These are phyloP conservation scores for Firmiana major DNA, from an alignment of 345 rosid species.

Conservation along the genomic window DNA sequence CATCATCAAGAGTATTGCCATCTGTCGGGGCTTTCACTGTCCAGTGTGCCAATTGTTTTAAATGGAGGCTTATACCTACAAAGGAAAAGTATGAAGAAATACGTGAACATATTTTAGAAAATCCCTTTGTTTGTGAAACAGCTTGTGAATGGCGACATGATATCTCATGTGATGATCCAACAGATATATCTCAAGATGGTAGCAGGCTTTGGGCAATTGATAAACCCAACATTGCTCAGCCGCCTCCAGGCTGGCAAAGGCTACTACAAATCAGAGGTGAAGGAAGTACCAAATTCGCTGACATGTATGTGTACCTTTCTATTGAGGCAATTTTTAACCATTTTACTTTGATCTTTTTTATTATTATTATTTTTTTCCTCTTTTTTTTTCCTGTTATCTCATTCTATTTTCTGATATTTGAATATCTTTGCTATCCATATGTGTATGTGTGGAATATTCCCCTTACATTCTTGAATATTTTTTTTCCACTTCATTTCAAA, in stretches of 20 bases:
- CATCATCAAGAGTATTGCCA: constrained; percentile 45
- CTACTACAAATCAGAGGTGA: constrained; percentile 68
- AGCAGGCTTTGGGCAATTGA: constrained; percentile 94
- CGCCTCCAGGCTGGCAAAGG: constrained; percentile 92
- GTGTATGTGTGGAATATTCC: background rate
- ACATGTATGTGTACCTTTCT: constrained; percentile 59
- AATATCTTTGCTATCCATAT: background rate
- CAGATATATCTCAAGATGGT: constrained; percentile 87
- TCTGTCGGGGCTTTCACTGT: constrained; percentile 88
- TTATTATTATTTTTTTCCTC: background rate
- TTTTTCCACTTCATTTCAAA: background rate
- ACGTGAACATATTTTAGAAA: constrained; percentile 68
- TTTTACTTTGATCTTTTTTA: background rate
- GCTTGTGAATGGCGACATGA: constrained; percentile 80
- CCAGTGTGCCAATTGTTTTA: constrained; percentile 81
- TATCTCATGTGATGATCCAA: constrained; percentile 69
- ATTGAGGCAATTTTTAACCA: constrained; percentile 1
- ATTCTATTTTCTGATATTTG: background rate
- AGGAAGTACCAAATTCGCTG: constrained; percentile 88
- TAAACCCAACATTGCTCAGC: constrained; percentile 82
- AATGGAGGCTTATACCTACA: constrained; percentile 92
- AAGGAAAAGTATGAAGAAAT: constrained; percentile 89
- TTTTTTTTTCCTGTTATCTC: background rate
- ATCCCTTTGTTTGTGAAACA: constrained; percentile 64
- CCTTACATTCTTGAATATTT: background rate